These are phyloP conservation scores for Erodium texanum DNA, from an alignment of 441 rosid genomes.

Conservation along the genomic window DNA sequence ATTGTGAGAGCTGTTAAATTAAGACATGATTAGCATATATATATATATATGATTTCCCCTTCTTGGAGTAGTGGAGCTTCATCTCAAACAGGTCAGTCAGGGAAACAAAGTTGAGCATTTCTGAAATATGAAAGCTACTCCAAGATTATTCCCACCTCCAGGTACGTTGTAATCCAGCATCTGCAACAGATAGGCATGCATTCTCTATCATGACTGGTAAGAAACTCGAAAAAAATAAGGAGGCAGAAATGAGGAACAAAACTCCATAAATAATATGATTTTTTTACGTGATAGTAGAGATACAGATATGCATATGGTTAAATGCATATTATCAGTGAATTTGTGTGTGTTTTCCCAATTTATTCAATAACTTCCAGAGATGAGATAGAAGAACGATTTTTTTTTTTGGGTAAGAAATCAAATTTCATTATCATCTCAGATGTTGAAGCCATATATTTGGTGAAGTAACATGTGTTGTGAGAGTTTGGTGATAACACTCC, in stretches of 20 bases:
- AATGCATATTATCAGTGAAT: no score
- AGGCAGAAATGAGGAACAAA: not conserved
- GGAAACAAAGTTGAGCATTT: not conserved
- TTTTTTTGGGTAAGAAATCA: no score
- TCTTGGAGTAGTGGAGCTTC: slow-evolving; percentile 4
- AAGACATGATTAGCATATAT: not conserved
- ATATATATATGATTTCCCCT: not conserved
- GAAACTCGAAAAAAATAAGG: not conserved
- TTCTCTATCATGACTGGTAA: slow-evolving; percentile 4
- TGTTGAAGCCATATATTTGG: no score
- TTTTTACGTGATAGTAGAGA: no score
- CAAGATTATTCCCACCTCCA: slow-evolving; percentile 40
- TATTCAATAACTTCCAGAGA: no score
- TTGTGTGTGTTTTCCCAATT: no score
- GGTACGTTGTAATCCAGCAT: slow-evolving; percentile 87
- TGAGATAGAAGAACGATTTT: no score
- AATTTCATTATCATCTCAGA: no score
- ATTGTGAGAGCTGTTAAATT: not conserved
- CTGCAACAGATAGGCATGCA: slow-evolving; percentile 28
- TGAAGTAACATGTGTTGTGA: no score
- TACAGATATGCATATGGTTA: no score
- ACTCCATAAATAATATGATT: not conserved
- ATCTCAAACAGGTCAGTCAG: not conserved
- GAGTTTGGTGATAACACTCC: no score
- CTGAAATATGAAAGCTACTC: not conserved